phyloP scores from a whole-genome alignment of 768 basidiomycete genomes.

The Calocera viscosa region DNA sequence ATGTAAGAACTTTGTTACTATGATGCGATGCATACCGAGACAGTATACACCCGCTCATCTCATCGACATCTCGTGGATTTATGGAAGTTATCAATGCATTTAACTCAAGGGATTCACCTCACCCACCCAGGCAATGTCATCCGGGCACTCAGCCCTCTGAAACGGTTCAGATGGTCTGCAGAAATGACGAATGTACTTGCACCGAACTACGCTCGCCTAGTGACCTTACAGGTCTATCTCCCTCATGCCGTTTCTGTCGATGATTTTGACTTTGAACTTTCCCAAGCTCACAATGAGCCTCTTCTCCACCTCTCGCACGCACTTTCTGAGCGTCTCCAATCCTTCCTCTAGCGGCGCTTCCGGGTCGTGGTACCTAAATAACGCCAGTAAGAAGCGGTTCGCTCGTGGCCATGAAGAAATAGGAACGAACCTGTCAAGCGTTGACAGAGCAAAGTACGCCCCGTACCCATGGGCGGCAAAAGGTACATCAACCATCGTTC shows the following conservation, averaged over 20 bases:
- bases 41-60: no score
- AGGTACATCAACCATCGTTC: constrained; percentile 75
- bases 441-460: constrained; percentile 79
- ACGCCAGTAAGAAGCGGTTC: neutral
- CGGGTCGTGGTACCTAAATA: constrained; percentile 73
- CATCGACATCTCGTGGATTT: no score
- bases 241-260: constrained; percentile 82
- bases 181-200: neutral
- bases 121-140: no score
- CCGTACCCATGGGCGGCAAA: constrained; percentile 96
- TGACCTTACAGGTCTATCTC: constrained; percentile 47
- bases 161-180: neutral
- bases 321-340: constrained; percentile 66
- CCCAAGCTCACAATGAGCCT: constrained; percentile 67
- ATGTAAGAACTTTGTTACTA: no score
- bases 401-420: neutral
- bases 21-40: no score
- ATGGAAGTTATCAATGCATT: no score
- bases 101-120: no score
- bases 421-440: constrained; percentile 67
- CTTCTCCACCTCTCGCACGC: constrained; percentile 78
- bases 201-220: neutral
- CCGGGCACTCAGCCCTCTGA: no score
- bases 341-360: constrained; percentile 77
- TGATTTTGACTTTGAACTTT: constrained; percentile 77